Conservation (phyloP, 1,284 basidiomycete species). For the Ustilago cynodontis region DNA sequence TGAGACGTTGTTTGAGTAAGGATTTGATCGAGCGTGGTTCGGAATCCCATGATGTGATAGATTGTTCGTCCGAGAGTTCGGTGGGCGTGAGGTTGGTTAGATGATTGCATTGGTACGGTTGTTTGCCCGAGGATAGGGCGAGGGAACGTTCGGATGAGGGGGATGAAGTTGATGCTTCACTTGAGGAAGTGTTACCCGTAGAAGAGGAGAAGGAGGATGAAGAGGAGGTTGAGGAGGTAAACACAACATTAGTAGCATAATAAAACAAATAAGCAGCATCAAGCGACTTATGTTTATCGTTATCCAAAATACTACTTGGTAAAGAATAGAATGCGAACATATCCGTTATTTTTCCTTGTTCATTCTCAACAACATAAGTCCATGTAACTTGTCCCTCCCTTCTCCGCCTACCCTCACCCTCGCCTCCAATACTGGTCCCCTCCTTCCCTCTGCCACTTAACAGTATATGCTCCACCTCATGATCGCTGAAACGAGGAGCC, state of each 20-base stretch:
- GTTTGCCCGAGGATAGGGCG: conserved; percentile 26
- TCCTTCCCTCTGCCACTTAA: conserved; percentile 82
- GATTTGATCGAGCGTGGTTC: conserved; percentile 76
- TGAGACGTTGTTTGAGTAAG: conserved; percentile 79
- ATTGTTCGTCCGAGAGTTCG: conserved; percentile 58
- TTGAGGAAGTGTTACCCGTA: too few relatives aligned
- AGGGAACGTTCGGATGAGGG: conserved; percentile 29
- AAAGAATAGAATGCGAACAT: conserved; percentile 97
- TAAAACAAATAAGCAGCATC: conserved; percentile 95
- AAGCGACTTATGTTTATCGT: conserved; percentile 75
- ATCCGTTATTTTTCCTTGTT: conserved; percentile 86
- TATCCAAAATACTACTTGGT: conserved; percentile 85
- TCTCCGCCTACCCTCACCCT: conserved; percentile 32
- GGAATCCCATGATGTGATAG: conserved; percentile 47
- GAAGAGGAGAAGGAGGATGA: too few relatives aligned
- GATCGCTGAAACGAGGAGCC: conserved; percentile 80
- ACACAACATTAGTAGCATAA: conserved; percentile 74
- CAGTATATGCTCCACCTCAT: conserved; percentile 89
- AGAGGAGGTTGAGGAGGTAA: conserved; percentile 10
- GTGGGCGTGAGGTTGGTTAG: conserved; percentile 49
- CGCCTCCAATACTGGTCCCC: conserved; percentile 63
- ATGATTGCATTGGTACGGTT: conserved; percentile 48
- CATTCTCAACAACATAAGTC: conserved; percentile 96
- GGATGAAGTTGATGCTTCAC: conserved; percentile 13
- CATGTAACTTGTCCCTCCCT: conserved; percentile 85